Base-by-base conservation (phyloP, 441 rosid genomes). In the Adansonia gregorii region DNA sequence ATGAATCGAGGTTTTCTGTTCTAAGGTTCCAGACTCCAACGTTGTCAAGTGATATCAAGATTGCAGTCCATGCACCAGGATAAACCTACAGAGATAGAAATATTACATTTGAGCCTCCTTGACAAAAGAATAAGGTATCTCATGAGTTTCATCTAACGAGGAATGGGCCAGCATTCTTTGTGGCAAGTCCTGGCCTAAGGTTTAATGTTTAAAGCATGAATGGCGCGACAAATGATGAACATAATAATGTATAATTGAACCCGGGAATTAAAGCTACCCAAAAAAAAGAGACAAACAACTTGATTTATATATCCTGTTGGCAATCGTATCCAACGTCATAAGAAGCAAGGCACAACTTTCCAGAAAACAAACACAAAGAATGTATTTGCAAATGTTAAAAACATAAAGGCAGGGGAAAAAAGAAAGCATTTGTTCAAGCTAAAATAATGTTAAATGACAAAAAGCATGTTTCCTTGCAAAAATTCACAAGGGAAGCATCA, bases 21-120 rank as follows among this genome's bases (percentile, higher is more conserved):
- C 99, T 90, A 58, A 94, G 84, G 86, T 95, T 92, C 98, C 98
- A 95, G 64, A 89, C 90, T 78, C 99, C 98, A 77, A 94, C 97
- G 76, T 91, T 95, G 84, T 95, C 99, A 6, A 94, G 88, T 27
- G 99, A 95, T 67, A 93, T 85, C 87, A 94, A 81, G 72, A 95
- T 85, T 41, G 94, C 93, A 17, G 97, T 91, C 99, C 99, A 94
- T 31, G 93, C 98, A 45, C 96, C 98, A 66, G 98, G 97, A 85
- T 90, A 96, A 65, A 94, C 99, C 99, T 96, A 59, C 22, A 51
- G 41, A 74, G 15, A 52, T 70, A 19, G 73, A 76, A 43, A 73
- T 15, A 52, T 49, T 39, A 59, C 9, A 65, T 56, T 77, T 60
- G 49, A 73, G 69, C 20, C 54, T 60, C 31, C 2, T 6, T 19